Conservation (phyloP, 73 alveolate species). For the Tetrahymena malaccensis region DNA sequence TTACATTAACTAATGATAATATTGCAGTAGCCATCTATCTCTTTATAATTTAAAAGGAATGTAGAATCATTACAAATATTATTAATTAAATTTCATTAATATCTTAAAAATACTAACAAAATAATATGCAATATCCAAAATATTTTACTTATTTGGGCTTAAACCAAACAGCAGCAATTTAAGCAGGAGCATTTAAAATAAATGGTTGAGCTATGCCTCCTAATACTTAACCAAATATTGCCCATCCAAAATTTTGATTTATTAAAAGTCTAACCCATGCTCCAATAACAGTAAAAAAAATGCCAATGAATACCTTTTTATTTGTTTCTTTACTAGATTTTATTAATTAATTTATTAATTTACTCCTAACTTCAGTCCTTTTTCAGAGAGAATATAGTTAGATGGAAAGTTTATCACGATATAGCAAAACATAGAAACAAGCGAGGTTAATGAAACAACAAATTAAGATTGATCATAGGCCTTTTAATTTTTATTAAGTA, state of each 20-base stretch:
- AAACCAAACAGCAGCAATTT: slow-evolving; percentile 79
- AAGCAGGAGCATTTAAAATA: slow-evolving; percentile 79
- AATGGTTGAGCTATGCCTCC: slow-evolving; percentile 76
- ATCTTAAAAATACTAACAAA: too few species aligned
- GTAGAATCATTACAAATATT: background rate
- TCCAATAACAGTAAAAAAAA: background rate
- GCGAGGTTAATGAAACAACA: background rate
- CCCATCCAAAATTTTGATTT: slow-evolving; percentile 17
- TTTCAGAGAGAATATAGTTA: slow-evolving; percentile 28
- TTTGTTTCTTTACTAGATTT: background rate
- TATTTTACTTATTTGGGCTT: slow-evolving; percentile 54
- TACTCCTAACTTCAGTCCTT: slow-evolving; percentile 18
- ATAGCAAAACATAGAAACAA: slow-evolving; percentile 29
- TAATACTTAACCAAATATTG: slow-evolving; percentile 41
- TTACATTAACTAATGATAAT: slow-evolving; percentile 53
- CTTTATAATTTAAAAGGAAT: background rate
- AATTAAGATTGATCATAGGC: background rate
- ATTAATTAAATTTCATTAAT: too few species aligned
- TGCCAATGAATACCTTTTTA: background rate
- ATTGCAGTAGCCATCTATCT: slow-evolving; percentile 76
- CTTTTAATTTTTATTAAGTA: background rate
- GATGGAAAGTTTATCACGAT: slow-evolving; percentile 45
- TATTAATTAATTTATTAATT: background rate
- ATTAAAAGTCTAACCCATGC: background rate
- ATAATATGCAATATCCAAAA: background rate